Evolutionary conservation across 1,284 basidiomycete genomes (phyloP).

Genomic region (Exobasidium cylindrosporum): DNA sequence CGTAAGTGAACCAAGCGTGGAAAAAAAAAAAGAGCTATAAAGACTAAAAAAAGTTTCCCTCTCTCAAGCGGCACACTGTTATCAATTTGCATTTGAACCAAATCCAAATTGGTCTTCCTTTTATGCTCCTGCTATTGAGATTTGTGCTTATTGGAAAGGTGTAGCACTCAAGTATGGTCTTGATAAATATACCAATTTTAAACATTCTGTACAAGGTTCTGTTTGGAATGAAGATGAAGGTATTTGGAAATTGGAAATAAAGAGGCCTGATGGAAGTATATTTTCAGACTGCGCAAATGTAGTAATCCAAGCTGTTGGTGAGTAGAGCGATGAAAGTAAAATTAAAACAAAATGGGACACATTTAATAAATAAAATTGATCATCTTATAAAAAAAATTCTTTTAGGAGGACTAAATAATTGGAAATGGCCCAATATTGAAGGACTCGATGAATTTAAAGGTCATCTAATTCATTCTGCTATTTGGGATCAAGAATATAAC

Average conservation of each 20-base stretch:
- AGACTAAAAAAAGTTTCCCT: too few species aligned
- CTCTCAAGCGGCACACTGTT: constrained; percentile 2
- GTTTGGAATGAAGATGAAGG: background rate
- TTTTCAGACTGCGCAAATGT: background rate
- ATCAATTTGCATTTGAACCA: constrained; percentile 5
- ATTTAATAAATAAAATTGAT: too few species aligned
- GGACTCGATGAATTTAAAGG: background rate
- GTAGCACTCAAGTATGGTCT: constrained; percentile 1
- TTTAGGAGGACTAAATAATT: background rate
- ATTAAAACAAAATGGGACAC: too few species aligned
- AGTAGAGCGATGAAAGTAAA: too few species aligned
- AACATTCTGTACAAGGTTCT: background rate
- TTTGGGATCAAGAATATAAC: background rate
- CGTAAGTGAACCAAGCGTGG: too few species aligned
- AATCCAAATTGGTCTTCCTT: constrained; percentile 8
- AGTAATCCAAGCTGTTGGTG: constrained; percentile 1
- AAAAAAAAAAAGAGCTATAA: too few species aligned
- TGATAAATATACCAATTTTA: background rate
- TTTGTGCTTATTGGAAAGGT: constrained; percentile 3
- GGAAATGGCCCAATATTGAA: constrained; percentile 5
- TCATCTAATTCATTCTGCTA: background rate
- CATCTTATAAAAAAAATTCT: too few species aligned
- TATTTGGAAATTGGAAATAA: background rate
- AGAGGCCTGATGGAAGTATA: background rate
- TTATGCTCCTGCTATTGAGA: constrained; percentile 3